Conservation (phyloP, 768 basidiomycete genomes). For the Amanita rubescens region DNA sequence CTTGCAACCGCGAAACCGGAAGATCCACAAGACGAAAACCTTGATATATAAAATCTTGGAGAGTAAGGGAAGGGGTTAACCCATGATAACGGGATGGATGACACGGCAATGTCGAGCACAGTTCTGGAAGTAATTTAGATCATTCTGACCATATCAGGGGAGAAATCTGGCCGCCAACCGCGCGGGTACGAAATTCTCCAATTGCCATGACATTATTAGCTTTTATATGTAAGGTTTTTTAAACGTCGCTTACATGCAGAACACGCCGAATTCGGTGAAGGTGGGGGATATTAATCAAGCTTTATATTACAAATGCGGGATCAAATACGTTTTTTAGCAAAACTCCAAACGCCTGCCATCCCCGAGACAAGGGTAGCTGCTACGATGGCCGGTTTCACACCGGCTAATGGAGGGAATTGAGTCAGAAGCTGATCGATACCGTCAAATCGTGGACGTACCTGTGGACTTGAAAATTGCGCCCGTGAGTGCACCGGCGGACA, state of each 20-base stretch:
- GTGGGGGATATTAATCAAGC: conserved; percentile 33
- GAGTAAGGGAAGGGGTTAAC: conserved; percentile 11
- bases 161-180: conserved; percentile 34
- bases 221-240: conserved; percentile 25
- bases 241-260: conserved; percentile 35
- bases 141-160: conserved; percentile 34
- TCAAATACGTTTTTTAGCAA: conserved; percentile 86
- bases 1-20: background rate
- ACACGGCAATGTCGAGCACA: conserved; percentile 29
- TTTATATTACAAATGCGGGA: conserved; percentile 41
- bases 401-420: conserved; percentile 59
- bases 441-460: conserved; percentile 50
- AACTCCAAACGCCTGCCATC: conserved; percentile 90
- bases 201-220: conserved; percentile 17
- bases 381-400: conserved; percentile 81
- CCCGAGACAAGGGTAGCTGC: conserved; percentile 87
- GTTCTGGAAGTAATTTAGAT: conserved; percentile 44
- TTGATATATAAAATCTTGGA: conserved; percentile 3
- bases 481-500: conserved; percentile 86
- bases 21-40: background rate
- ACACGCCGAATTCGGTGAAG: conserved; percentile 35
- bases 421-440: conserved; percentile 14
- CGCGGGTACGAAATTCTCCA: conserved; percentile 31
- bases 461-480: conserved; percentile 92
- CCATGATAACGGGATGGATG: conserved; percentile 21